Evolutionary conservation across 2,329 filamentous ascomycete genomes (phyloP), one percentile per base, ranked within the genome.

Genomic region (Aspergillus fructus): DNA sequence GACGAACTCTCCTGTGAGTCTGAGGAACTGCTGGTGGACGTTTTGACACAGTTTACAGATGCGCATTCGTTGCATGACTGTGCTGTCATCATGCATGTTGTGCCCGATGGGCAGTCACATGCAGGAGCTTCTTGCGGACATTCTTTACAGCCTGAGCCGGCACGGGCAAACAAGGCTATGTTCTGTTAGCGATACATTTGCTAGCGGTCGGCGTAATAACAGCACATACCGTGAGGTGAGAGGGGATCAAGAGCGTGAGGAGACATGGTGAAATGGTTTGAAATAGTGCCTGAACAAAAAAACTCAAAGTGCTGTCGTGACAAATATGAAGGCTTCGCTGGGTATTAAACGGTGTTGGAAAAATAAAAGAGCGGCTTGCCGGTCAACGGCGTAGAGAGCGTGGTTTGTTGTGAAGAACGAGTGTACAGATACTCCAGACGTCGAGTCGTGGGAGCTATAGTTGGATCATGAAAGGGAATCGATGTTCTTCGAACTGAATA

Each of bases 41-140:
- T 74, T 58, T 73, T 70, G 11, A 84, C 74, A 67, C 87, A 91
- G 23, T 75, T 74, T 30, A 83, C 84, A 30, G 75, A 76, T 5
- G 86, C 80, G 71, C 88, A 91, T 41, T 71, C 64, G 56, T 83
- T 73, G 76, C 88, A 90, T 30, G 81, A 83, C 58, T 80, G 78
- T 33, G 81, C 80, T 48, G 81, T 80, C 65, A 88, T 79, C 13
- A 83, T 81, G 74, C 87, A 90, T 58, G 82, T 79, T 64, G 85
- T 73, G 65, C 78, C 80, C 4, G 69, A 61, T 1, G 74, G 68
- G 69, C 87, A 90, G n/a, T 71, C 59, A 70, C 87, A 89, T 21
- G 79, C 74, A 3, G 85, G 85, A 7, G 78, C 74, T 39, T 69
- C 66, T 8, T 74, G 63, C 9, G 79, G 78, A 70, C 87, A 89